Evolutionary conservation across 306 rosid species (phyloP).

Genomic region (Prunus campanulata): DNA sequence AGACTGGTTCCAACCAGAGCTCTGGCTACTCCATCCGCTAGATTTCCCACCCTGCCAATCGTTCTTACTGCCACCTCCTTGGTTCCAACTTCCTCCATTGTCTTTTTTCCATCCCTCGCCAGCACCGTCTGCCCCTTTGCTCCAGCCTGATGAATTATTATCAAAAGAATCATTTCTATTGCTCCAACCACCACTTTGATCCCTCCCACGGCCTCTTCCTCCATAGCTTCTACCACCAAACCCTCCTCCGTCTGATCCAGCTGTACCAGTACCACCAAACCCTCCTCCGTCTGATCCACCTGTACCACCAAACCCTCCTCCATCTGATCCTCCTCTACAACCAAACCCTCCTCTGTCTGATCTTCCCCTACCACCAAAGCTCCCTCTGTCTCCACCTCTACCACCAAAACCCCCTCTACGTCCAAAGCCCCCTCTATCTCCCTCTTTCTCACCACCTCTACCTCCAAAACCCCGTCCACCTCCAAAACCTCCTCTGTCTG

Average conservation of each 20-base stretch:
- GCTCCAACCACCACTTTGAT: conserved; percentile 54
- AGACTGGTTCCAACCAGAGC: no score
- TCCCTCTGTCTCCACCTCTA: conserved; percentile 54
- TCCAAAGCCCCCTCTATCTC: conserved; percentile 31
- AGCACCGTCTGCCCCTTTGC: conserved; percentile 30
- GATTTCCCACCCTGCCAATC: conserved; percentile 34
- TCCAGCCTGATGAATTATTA: conserved; percentile 47
- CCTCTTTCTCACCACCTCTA: conserved; percentile 23
- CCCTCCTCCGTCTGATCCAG: conserved; percentile 42
- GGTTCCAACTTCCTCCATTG: conserved; percentile 40
- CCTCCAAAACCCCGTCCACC: conserved; percentile 34
- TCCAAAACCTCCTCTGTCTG: conserved; percentile 2
- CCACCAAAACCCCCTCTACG: conserved; percentile 29
- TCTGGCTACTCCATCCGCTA: background rate
- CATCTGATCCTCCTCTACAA: conserved; percentile 50
- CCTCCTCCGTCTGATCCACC: conserved; percentile 42
- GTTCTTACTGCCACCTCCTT: conserved; percentile 33
- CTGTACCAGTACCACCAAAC: conserved; percentile 49
- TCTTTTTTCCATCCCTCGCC: conserved; percentile 39
- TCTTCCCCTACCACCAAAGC: conserved; percentile 56
- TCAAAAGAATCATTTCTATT: conserved; percentile 27
- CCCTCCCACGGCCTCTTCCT: conserved; percentile 35
- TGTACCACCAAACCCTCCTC: conserved; percentile 51
- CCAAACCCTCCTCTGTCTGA: conserved; percentile 45
- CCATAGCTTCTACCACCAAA: conserved; percentile 68